phyloP scores from a whole-genome alignment of 345 rosid genomes.

The Eucalyptus decipiens region DNA sequence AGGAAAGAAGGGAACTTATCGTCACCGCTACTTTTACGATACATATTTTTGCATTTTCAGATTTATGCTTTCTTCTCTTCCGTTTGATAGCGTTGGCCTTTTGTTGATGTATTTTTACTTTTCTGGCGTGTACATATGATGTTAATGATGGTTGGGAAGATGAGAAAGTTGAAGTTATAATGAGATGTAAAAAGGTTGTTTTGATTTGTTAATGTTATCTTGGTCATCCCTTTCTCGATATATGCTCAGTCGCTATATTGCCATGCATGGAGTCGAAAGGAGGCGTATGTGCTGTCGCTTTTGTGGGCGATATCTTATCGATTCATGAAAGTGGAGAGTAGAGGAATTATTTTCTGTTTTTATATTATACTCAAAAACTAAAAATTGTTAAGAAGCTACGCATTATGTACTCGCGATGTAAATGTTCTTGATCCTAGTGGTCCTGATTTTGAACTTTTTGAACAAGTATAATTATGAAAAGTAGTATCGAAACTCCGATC shows the following conservation, averaged over 20 bases:
- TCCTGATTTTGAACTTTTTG: background rate
- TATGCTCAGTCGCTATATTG: background rate
- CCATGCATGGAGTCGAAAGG: background rate
- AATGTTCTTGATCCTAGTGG: background rate
- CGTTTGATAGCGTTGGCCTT: background rate
- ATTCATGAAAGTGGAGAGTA: background rate
- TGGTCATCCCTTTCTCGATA: background rate
- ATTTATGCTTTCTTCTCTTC: background rate
- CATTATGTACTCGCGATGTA: background rate
- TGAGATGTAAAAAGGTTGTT: background rate
- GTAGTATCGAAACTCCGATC: background rate
- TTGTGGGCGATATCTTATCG: background rate
- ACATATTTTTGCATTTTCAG: background rate
- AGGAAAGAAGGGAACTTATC: background rate
- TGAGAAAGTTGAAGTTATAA: background rate
- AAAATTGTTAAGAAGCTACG: background rate
- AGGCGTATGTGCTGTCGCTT: background rate
- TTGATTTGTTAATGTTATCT: background rate
- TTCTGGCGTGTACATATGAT: background rate
- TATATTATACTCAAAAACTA: background rate
- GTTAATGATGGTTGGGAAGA: background rate
- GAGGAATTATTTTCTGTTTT: background rate
- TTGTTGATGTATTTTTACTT: background rate
- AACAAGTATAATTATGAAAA: background rate
- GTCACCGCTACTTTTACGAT: background rate